A percentile compares a stretch with the other conserved stretches of the same genome.
phyloP scores from a whole-genome alignment of 2,329 filamentous ascomycete species.

The Calonectria naviculata region DNA sequence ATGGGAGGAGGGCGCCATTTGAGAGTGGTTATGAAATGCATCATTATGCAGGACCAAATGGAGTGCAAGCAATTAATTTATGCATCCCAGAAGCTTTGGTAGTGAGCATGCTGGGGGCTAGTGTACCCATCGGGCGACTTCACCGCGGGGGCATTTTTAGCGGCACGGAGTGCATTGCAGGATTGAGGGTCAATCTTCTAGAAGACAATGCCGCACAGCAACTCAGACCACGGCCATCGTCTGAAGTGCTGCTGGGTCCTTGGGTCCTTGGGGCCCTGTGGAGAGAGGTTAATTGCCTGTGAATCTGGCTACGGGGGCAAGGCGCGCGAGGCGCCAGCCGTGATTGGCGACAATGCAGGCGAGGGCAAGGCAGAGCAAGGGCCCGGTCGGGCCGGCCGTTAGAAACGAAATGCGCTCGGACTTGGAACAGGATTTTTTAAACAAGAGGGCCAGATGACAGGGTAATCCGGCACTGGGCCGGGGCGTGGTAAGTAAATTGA shows the following conservation, averaged over 20 bases:
- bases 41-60: neutral
- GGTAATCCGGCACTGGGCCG: slow-evolving; percentile 3
- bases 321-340: neutral
- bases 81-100: slow-evolving; percentile 4
- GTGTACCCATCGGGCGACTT: neutral
- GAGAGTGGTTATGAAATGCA: neutral
- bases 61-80: neutral
- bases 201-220: neutral
- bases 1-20: neutral
- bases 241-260: neutral
- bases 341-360: neutral
- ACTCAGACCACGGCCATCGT: neutral
- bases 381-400: neutral
- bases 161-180: neutral
- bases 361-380: neutral
- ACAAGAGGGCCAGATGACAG: neutral
- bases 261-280: neutral
- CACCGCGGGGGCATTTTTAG: neutral
- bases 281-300: neutral
- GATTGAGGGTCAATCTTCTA: neutral
- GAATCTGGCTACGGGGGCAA: neutral
- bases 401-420: slow-evolving; percentile 2
- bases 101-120: neutral
- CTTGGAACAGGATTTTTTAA: slow-evolving; percentile 1
- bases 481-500: neutral